Base-by-base conservation (phyloP, 805 yeast genomes). In the Lipomyces yamadae region DNA sequence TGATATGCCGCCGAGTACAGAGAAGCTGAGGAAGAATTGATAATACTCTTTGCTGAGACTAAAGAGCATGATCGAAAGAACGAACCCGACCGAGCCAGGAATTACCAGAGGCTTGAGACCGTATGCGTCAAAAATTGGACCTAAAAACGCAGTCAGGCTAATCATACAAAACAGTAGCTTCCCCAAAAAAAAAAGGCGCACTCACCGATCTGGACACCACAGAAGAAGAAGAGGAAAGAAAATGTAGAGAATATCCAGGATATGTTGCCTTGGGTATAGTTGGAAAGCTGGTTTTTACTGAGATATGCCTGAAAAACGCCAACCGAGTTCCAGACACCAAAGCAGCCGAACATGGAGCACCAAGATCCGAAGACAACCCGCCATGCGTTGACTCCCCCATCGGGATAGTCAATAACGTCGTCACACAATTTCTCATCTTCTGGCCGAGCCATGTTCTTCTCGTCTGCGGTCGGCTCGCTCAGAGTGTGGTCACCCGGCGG, bases 261-360 rank as follows among this genome's bases (percentile, higher is more conserved):
- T 3, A 88, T 80, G 2, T 84, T 75, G 29, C 87, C 80, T 15
- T 85, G 79, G 15, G 82, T 75, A 30, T 81, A 75, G 42, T 80
- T 70, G 5, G 74, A 73, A 64, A 89, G 78, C 67, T 86, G 87
- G 73, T 88, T 83, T 18, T 77, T 75, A 2, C 85, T 77, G 1
- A 89, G 81, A 74, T 86, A 88, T 0, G 90, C 85, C 75, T 89
- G 90, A 52, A 89, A 80, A 0, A 87, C 88, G 63, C 92, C 92
- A 11, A 84, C 37, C 35, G 72, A 62, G 73, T 89, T 89, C 76
- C 87, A 80, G 35, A 89, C 70, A 1, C 96, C 96, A 74, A 88
- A 85, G 3, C 85, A 81, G 55, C 84, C 83, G 5, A 85, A 74
- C 67, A 86, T 77, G 2, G 91, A 90, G 45, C 85, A 75, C 72